Evolutionary conservation across 2,329 filamentous ascomycete genomes (phyloP).

Genomic region (Xenoacremonium recifei): DNA sequence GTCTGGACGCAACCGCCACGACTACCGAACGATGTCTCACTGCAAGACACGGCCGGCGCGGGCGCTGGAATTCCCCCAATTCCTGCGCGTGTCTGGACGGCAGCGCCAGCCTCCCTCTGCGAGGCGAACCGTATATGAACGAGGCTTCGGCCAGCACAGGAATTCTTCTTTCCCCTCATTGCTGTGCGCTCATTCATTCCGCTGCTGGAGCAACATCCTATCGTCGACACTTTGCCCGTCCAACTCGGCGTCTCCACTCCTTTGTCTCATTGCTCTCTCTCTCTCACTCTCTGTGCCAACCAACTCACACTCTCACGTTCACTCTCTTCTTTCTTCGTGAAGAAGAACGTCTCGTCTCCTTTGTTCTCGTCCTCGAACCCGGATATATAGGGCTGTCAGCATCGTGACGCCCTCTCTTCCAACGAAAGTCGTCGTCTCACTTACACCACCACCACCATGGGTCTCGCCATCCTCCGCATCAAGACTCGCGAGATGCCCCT

Average conservation of each 20-base stretch:
- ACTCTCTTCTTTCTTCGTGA: not conserved
- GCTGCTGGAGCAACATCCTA: not conserved
- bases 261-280: constrained; percentile 10
- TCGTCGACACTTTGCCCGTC: not conserved
- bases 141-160: not conserved
- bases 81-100: no score
- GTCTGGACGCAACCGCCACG: not conserved
- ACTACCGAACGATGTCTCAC: constrained; percentile 1
- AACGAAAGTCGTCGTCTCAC: not conserved
- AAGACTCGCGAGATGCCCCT: constrained; percentile 18
- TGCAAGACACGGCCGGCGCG: not conserved
- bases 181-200: not conserved
- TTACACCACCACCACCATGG: constrained; percentile 8
- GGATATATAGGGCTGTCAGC: not conserved
- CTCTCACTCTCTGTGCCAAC: constrained; percentile 3
- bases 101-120: no score
- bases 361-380: not conserved
- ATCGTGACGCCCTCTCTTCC: not conserved
- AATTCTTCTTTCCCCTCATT: not conserved
- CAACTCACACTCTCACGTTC: not conserved
- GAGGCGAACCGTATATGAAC: not conserved
- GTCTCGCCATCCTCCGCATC: constrained; percentile 4
- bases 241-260: constrained; percentile 10
- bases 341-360: not conserved
- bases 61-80: not conserved